phyloP scores from a whole-genome alignment of 2,329 filamentous ascomycete species.

The Aspergillus oerlinghausenensis region DNA sequence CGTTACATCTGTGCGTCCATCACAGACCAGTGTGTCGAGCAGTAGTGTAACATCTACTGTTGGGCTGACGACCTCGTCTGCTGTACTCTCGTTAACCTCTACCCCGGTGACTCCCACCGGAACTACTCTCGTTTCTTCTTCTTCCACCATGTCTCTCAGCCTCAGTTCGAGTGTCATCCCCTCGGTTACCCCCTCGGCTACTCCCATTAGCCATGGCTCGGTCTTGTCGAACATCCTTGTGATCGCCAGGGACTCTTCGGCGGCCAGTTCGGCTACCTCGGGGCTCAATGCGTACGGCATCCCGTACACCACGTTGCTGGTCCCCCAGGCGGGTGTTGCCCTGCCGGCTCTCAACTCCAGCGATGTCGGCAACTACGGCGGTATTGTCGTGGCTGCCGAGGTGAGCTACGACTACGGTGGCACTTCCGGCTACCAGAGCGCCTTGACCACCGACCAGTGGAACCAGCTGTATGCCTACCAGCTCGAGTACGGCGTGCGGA shows the following conservation, averaged over 20 bases:
- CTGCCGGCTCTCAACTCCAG: constrained; percentile 52
- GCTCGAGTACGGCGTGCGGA: constrained; percentile 53
- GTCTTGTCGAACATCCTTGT: constrained; percentile 49
- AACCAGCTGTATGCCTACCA: constrained; percentile 55
- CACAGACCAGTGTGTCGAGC: constrained; percentile 5
- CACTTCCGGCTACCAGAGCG: constrained; percentile 44
- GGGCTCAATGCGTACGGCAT: constrained; percentile 60
- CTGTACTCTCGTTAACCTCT: constrained; percentile 6
- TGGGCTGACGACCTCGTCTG: constrained; percentile 6
- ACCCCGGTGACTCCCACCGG: background rate
- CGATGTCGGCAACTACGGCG: constrained; percentile 53
- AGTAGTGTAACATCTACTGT: constrained; percentile 5
- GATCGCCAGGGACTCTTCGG: constrained; percentile 49
- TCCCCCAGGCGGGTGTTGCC: constrained; percentile 49
- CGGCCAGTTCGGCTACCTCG: constrained; percentile 47
- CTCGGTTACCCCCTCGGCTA: constrained; percentile 15
- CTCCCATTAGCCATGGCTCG: constrained; percentile 17
- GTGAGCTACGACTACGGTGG: constrained; percentile 52
- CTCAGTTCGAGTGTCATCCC: constrained; percentile 10
- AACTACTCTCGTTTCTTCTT: constrained; percentile 3
- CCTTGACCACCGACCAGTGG: constrained; percentile 55
- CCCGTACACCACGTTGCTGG: constrained; percentile 51
- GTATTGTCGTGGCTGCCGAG: constrained; percentile 53
- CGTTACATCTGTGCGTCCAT: constrained; percentile 16
- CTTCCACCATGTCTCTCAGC: constrained; percentile 22